phyloP scores from a whole-genome alignment of 2,329 filamentous ascomycete species.

The Podosphaera xanthii region DNA sequence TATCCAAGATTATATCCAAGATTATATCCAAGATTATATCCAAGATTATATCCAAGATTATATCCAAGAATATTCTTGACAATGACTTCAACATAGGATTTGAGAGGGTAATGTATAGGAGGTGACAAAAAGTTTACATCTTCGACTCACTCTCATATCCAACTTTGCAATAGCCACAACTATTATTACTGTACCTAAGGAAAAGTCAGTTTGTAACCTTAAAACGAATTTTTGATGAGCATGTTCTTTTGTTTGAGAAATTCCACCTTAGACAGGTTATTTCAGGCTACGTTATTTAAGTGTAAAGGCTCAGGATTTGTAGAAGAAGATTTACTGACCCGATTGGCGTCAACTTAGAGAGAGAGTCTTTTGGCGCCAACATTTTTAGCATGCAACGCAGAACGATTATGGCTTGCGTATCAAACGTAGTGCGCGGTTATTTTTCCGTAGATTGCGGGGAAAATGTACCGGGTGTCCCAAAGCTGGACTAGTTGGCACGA shows the following conservation, averaged over 20 bases:
- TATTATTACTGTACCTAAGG: conserved; percentile 11
- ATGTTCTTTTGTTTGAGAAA: not conserved
- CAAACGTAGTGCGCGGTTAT: no score
- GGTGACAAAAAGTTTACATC: conserved; percentile 4
- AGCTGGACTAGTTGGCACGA: no score
- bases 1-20: not conserved
- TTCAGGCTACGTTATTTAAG: no score
- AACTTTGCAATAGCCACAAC: conserved; percentile 15
- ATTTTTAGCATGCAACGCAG: no score
- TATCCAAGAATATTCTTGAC: not conserved
- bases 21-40: not conserved
- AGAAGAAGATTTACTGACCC: no score
- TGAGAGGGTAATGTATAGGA: not conserved
- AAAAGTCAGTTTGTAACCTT: not conserved
- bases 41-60: not conserved
- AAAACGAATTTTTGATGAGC: not conserved
- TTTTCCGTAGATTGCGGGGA: no score
- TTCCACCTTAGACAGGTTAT: not conserved
- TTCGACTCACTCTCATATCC: conserved; percentile 14
- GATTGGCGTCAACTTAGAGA: no score
- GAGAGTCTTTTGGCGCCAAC: no score
- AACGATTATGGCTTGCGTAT: no score
- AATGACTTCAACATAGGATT: not conserved
- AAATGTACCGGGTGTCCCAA: no score
- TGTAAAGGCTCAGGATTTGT: no score